Conservation (phyloP, 495 filamentous ascomycete species). For the Jackrogersella multiformis region DNA sequence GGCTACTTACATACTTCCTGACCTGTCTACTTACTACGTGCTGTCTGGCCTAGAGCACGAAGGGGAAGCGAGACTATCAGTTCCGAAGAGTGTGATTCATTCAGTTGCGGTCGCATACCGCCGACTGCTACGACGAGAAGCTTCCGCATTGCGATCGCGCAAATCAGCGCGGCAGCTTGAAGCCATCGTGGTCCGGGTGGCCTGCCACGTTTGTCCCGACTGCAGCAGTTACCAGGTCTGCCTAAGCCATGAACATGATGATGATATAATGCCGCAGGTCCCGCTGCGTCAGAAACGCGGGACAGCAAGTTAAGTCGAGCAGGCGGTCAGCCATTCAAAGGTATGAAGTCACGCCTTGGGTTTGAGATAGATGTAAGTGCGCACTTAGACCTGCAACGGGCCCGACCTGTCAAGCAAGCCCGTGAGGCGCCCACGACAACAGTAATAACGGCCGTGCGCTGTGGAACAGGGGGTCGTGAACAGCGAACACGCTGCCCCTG, state of each 20-base stretch:
- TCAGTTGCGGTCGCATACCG: conserved; percentile 34
- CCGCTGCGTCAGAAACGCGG: conserved; percentile 23
- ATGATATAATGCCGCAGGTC: not conserved
- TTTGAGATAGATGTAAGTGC: conserved; percentile 27
- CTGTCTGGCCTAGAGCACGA: conserved; percentile 7
- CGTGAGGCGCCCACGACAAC: conserved; percentile 37
- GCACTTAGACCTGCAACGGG: conserved; percentile 26
- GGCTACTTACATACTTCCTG: not conserved
- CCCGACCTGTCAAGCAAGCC: conserved; percentile 29
- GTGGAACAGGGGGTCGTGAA: conserved; percentile 26
- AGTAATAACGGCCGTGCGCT: conserved; percentile 12
- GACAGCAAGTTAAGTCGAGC: conserved; percentile 8
- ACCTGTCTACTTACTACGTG: conserved; percentile 6
- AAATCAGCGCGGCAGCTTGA: conserved; percentile 31
- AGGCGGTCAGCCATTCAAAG: conserved; percentile 22
- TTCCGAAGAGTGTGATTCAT: conserved; percentile 29
- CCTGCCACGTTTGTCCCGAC: conserved; percentile 31
- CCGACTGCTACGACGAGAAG: conserved; percentile 35
- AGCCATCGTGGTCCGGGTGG: conserved; percentile 29
- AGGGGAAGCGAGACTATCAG: conserved; percentile 21
- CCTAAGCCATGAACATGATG: not conserved
- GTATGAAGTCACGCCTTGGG: conserved; percentile 14
- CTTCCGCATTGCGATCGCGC: conserved; percentile 23
- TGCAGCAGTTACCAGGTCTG: conserved; percentile 27
- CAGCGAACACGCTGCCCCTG: conserved; percentile 29